A percentile compares a stretch with the other conserved stretches of the same genome.
phyloP scores from a whole-genome alignment of 2,329 filamentous ascomycete species.

The Gyromitra esculenta region DNA sequence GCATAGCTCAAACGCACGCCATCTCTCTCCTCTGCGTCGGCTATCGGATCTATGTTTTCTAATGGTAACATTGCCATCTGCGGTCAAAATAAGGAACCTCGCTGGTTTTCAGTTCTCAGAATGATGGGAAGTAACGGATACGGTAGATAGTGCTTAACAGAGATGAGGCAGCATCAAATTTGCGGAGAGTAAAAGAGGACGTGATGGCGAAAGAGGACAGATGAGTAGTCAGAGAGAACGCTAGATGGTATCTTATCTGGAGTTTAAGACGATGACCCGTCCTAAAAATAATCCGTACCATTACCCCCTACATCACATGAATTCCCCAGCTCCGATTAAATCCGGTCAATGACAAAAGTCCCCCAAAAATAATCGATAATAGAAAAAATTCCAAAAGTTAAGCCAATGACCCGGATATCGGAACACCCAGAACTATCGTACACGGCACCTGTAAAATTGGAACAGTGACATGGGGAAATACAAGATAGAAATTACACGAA shows the following conservation, averaged over 20 bases:
- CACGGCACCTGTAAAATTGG: conserved; percentile 37
- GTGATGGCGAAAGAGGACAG: conserved; percentile 4
- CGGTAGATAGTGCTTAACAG: neutral
- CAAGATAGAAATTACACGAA: conserved; percentile 49
- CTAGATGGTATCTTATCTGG: conserved; percentile 30
- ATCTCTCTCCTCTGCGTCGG: conserved; percentile 49
- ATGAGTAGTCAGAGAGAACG: conserved; percentile 16
- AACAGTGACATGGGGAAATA: conserved; percentile 39
- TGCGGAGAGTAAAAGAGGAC: neutral
- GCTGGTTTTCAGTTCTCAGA: neutral
- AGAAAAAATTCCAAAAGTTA: conserved; percentile 39
- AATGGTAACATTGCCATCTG: conserved; percentile 28
- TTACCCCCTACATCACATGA: conserved; percentile 15
- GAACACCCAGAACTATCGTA: conserved; percentile 47
- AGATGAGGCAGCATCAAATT: conserved; percentile 4
- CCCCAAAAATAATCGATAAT: conserved; percentile 22
- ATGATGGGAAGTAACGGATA: neutral
- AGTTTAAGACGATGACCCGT: conserved; percentile 17
- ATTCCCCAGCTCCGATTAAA: conserved; percentile 37
- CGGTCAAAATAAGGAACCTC: conserved; percentile 16
- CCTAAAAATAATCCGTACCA: conserved; percentile 34
- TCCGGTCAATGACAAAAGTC: conserved; percentile 32
- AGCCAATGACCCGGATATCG: conserved; percentile 37
- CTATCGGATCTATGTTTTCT: conserved; percentile 17
- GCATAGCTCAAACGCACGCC: conserved; percentile 54